A percentile compares a stretch with the other conserved stretches of the same genome.
These are phyloP conservation scores for Cystodermella granulosa DNA, from an alignment of 1,284 basidiomycete genomes.

Conservation along the genomic window DNA sequence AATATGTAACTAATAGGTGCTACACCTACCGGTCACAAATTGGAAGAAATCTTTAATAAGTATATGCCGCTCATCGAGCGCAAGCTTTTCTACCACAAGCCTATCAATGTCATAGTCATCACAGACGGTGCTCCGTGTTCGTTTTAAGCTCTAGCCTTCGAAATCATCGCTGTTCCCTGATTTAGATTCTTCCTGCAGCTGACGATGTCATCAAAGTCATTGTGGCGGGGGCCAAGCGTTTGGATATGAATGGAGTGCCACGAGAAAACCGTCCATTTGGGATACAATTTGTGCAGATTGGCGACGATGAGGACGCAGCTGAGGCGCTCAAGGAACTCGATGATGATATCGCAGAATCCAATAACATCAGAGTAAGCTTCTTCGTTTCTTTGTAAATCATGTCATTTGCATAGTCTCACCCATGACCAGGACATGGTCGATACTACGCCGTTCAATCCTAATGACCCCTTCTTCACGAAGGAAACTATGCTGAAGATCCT, in stretches of 20 bases:
- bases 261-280: slow-evolving; percentile 35
- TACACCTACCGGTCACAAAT: slow-evolving; percentile 45
- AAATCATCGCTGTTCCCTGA: background rate
- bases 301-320: slow-evolving; percentile 43
- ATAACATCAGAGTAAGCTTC: slow-evolving; percentile 37
- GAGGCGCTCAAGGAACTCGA: slow-evolving; percentile 46
- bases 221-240: slow-evolving; percentile 44
- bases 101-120: slow-evolving; percentile 36
- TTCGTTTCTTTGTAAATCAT: background rate
- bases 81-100: slow-evolving; percentile 32
- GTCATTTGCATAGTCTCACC: slow-evolving; percentile 3
- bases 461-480: slow-evolving; percentile 31
- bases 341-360: slow-evolving; percentile 36
- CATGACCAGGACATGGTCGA: slow-evolving; percentile 45
- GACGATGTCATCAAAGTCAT: slow-evolving; percentile 52
- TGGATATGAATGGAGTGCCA: slow-evolving; percentile 40
- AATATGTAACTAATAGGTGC: slow-evolving; percentile 22
- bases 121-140: slow-evolving; percentile 47
- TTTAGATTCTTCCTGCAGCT: slow-evolving; percentile 30
- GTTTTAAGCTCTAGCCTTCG: slow-evolving; percentile 10
- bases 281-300: slow-evolving; percentile 54
- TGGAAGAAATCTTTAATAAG: slow-evolving; percentile 36
- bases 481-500: slow-evolving; percentile 45
- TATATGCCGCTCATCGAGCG: slow-evolving; percentile 42
- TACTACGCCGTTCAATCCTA: slow-evolving; percentile 38